Conservation (phyloP, 495 filamentous ascomycete genomes). For the Terfezia boudieri region DNA sequence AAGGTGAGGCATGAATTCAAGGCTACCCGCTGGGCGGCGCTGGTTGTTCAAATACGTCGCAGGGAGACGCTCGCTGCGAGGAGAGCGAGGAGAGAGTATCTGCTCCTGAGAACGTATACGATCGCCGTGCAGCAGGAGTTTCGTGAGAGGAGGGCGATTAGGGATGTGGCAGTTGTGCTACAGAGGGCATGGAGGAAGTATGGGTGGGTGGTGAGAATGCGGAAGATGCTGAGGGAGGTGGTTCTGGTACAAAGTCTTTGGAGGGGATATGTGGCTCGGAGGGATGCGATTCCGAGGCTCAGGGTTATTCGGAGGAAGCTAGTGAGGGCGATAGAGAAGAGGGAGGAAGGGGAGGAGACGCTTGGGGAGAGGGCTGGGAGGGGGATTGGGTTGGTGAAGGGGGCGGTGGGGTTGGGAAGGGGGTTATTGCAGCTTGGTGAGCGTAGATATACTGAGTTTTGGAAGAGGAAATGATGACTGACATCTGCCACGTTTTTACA, state of each 20-base stretch:
- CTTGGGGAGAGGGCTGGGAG: conserved; percentile 5
- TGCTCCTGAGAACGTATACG: conserved; percentile 1
- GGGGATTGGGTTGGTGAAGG: conserved; percentile 9
- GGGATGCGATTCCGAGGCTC: conserved; percentile 9
- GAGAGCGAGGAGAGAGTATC: conserved; percentile 2
- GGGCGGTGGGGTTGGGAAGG: conserved; percentile 9
- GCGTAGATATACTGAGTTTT: not conserved
- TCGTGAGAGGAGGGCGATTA: conserved; percentile 1
- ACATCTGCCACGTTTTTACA: conserved; percentile 1
- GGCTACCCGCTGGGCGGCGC: conserved; percentile 6
- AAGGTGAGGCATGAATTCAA: conserved; percentile 7
- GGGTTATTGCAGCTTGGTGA: conserved; percentile 13
- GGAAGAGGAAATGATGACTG: not conserved
- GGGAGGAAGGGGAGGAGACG: conserved; percentile 5
- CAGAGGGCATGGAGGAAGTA: conserved; percentile 23
- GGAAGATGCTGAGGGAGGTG: conserved; percentile 9
- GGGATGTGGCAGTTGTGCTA: conserved; percentile 13
- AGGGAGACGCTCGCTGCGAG: conserved; percentile 6
- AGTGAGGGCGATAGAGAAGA: conserved; percentile 1
- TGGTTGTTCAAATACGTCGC: conserved; percentile 7
- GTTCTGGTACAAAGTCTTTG: conserved; percentile 21
- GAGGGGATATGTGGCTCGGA: conserved; percentile 17
- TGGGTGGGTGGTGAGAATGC: conserved; percentile 12
- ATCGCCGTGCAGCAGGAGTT: conserved; percentile 6
- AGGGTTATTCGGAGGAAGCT: conserved; percentile 12